These are phyloP conservation scores for Puccinia polysora DNA, from an alignment of 1,284 basidiomycete species.

Conservation along the genomic window DNA sequence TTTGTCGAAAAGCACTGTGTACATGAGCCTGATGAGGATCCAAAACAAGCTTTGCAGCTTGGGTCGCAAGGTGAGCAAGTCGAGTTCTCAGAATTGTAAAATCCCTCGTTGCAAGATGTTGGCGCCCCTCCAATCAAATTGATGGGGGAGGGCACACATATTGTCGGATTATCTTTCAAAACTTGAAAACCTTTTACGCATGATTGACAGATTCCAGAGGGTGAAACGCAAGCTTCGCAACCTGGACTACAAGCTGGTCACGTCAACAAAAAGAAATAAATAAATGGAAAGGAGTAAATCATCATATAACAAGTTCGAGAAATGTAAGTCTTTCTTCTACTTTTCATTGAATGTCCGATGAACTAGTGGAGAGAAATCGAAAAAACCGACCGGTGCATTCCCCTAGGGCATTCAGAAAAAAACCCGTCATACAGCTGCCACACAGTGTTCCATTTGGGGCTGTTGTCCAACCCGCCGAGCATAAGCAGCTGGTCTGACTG, in stretches of 20 bases:
- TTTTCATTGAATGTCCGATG: not conserved
- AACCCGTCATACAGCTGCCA: constrained; percentile 14
- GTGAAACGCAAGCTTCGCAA: constrained; percentile 12
- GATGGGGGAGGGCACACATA: constrained; percentile 9
- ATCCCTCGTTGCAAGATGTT: constrained; percentile 27
- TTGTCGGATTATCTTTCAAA: constrained; percentile 19
- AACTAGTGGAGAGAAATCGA: not conserved
- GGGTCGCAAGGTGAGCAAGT: constrained; percentile 17
- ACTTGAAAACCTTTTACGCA: constrained; percentile 20
- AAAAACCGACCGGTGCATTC: constrained; percentile 8
- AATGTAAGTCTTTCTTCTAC: not conserved
- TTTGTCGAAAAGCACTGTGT: constrained; percentile 11
- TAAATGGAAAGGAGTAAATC: not conserved
- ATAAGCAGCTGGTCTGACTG: constrained; percentile 15
- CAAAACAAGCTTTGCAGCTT: constrained; percentile 24
- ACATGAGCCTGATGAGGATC: constrained; percentile 22
- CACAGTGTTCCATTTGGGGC: constrained; percentile 32
- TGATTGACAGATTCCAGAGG: constrained; percentile 19
- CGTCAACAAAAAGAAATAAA: not conserved
- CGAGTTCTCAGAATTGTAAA: constrained; percentile 17
- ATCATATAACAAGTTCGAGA: not conserved
- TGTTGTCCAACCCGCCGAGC: constrained; percentile 30
- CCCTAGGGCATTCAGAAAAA: constrained; percentile 8
- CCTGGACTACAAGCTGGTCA: constrained; percentile 24
- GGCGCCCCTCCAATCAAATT: constrained; percentile 1